phyloP scores from a whole-genome alignment of 1,139 yeast species.

The Geotrichum phurueaensis region DNA sequence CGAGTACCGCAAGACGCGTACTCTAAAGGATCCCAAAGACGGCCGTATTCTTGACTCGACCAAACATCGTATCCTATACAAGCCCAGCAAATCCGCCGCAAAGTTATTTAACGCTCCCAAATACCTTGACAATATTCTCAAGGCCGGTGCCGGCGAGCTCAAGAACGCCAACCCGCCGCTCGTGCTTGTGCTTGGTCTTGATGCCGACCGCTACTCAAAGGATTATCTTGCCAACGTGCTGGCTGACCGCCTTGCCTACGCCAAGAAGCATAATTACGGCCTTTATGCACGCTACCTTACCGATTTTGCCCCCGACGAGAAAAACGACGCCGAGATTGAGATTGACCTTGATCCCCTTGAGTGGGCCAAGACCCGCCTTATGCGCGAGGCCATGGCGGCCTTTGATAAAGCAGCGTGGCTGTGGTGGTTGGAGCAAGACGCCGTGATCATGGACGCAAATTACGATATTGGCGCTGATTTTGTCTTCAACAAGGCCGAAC shows the following conservation, averaged over 20 bases:
- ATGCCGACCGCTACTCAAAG: slow-evolving; percentile 25
- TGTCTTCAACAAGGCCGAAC: slow-evolving; percentile 50
- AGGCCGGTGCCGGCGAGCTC: slow-evolving; percentile 6
- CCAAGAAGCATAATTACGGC: slow-evolving; percentile 68
- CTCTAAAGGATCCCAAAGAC: slow-evolving; percentile 23
- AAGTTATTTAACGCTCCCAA: slow-evolving; percentile 5
- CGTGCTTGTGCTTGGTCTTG: slow-evolving; percentile 30
- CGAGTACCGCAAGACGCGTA: slow-evolving; percentile 30
- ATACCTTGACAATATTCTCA: slow-evolving; percentile 2
- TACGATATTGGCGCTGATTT: slow-evolving; percentile 43
- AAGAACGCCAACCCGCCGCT: slow-evolving; percentile 17
- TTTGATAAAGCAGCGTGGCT: slow-evolving; percentile 82
- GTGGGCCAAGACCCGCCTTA: slow-evolving; percentile 56
- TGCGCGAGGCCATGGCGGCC: slow-evolving; percentile 84
- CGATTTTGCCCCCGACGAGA: slow-evolving; percentile 56
- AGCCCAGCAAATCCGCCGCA: slow-evolving; percentile 13
- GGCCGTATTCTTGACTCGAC: slow-evolving; percentile 27
- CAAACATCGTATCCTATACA: slow-evolving; percentile 24
- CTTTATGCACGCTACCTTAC: slow-evolving; percentile 75
- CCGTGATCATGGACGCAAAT: slow-evolving; percentile 62
- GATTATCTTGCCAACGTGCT: slow-evolving; percentile 48
- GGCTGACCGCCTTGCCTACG: slow-evolving; percentile 78
- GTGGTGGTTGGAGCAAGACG: slow-evolving; percentile 80
- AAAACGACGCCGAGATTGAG: slow-evolving; percentile 24
- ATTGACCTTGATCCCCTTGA: slow-evolving; percentile 25